Evolutionary conservation across 495 filamentous ascomycete species (phyloP).

Genomic region (Copromyces sp.): DNA sequence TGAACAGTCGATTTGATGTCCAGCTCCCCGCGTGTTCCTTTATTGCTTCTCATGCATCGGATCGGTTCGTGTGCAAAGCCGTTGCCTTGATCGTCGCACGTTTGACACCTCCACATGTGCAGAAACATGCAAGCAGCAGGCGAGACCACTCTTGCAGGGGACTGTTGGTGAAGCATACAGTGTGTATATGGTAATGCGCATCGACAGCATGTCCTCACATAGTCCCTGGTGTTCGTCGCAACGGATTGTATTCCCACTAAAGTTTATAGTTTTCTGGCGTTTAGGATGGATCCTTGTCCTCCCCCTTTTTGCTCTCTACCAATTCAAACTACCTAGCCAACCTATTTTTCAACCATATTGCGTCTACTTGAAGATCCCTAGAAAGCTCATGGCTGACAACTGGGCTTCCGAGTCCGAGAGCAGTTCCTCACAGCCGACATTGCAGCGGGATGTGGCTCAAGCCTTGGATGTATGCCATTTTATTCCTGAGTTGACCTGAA

Average conservation of each 20-base stretch:
- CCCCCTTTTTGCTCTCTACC: background rate
- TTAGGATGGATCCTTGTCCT: background rate
- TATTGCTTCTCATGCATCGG: background rate
- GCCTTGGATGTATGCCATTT: background rate
- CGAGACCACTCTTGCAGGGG: background rate
- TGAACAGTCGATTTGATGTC: background rate
- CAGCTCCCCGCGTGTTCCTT: background rate
- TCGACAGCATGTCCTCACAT: background rate
- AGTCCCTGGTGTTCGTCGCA: background rate
- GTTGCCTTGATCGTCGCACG: background rate
- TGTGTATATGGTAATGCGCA: background rate
- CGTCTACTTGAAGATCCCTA: background rate
- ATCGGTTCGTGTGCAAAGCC: background rate
- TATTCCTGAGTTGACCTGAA: background rate
- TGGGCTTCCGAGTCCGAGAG: background rate
- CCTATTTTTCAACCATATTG: background rate
- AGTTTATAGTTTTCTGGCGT: background rate
- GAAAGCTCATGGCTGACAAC: background rate
- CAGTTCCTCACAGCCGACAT: background rate
- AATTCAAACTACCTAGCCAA: background rate
- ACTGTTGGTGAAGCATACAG: background rate
- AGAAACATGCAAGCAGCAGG: background rate
- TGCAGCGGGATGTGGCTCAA: background rate
- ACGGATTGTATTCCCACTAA: background rate
- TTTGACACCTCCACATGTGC: background rate